Evolutionary conservation across 352 stramenopile species (phyloP).

Genomic region (Globisporangium spinosum): DNA sequence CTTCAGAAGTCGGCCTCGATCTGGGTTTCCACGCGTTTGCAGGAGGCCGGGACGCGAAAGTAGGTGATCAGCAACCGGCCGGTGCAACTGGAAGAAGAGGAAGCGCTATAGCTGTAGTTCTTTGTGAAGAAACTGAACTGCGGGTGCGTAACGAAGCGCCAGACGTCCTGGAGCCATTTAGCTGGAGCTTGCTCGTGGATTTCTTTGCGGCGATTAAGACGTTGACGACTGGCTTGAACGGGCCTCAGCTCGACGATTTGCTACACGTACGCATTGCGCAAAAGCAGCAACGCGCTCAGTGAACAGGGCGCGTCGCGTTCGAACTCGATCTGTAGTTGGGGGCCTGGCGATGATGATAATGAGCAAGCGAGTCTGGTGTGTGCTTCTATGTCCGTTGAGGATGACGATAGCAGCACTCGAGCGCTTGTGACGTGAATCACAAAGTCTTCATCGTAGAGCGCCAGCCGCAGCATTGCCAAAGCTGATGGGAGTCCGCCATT

Average conservation of each 20-base stretch:
- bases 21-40: constrained; percentile 24
- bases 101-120: background rate
- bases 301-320: constrained; percentile 37
- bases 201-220: background rate
- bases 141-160: constrained; percentile 49
- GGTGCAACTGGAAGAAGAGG: background rate
- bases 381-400: background rate
- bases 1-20: constrained; percentile 63
- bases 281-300: constrained; percentile 22
- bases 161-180: constrained; percentile 52
- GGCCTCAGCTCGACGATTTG: constrained; percentile 19
- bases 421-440: constrained; percentile 36
- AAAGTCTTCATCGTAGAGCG: constrained; percentile 30
- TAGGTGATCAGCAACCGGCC: constrained; percentile 14
- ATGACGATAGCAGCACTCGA: background rate
- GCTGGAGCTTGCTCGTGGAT: constrained; percentile 13
- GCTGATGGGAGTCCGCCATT: background rate
- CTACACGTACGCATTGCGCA: constrained; percentile 43
- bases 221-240: background rate
- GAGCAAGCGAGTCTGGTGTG: too few species aligned
- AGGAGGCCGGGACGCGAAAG: constrained; percentile 42
- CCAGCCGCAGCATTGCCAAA: constrained; percentile 20
- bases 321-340: constrained; percentile 26
- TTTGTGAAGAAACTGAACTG: constrained; percentile 31
- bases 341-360: background rate